phyloP scores from a whole-genome alignment of 257 asterid species.

The Rauvolfia tetraphylla region DNA sequence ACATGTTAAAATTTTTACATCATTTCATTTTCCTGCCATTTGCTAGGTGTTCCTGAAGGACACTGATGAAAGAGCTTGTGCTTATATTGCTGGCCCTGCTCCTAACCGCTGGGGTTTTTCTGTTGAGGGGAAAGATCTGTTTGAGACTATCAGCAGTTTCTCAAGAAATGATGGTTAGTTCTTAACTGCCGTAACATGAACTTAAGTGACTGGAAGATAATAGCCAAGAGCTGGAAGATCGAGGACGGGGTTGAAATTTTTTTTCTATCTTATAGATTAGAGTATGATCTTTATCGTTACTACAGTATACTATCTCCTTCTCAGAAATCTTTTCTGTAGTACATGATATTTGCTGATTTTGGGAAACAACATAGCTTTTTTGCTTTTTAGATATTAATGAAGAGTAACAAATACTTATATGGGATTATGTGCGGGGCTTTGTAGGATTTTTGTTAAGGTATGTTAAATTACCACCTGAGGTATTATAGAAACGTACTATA shows the following conservation, averaged over 20 bases:
- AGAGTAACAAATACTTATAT: not conserved
- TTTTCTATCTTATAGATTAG: not conserved
- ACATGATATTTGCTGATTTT: not conserved
- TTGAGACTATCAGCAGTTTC: conserved; percentile 40
- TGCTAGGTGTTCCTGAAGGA: conserved; percentile 89
- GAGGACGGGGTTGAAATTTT: not conserved
- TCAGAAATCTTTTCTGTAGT: not conserved
- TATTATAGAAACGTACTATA: not conserved
- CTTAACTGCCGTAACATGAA: not conserved
- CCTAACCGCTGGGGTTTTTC: conserved; percentile 99
- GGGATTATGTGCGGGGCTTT: not conserved
- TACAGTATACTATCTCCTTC: not conserved
- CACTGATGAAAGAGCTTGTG: conserved; percentile 99
- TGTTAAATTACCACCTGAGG: not conserved
- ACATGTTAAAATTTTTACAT: not conserved
- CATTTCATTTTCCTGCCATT: conserved; percentile 22
- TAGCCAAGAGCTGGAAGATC: not conserved
- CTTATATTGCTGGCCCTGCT: conserved; percentile 99
- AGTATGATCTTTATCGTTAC: not conserved
- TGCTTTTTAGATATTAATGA: not conserved
- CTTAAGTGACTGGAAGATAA: not conserved
- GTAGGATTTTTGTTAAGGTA: not conserved
- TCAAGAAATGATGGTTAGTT: conserved; percentile 53
- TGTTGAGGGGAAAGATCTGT: conserved; percentile 77
- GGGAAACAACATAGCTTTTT: not conserved